Evolutionary conservation across 371 early-diverging fungal species (phyloP).

Genomic region (Conidiobolus incongruus): DNA sequence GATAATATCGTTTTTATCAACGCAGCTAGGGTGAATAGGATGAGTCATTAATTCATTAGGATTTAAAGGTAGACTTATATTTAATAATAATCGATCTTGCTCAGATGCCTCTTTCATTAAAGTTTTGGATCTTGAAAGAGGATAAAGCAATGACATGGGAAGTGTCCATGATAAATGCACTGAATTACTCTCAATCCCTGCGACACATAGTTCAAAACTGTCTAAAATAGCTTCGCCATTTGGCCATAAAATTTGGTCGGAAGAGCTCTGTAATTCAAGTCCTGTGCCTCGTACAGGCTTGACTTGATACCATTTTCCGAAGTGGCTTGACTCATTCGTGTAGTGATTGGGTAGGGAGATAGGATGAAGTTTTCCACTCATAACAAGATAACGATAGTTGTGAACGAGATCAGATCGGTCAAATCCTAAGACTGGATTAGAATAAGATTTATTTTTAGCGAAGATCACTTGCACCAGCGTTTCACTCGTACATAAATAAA

Average conservation of each 20-base stretch:
- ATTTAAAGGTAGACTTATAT: background rate
- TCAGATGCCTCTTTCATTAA: constrained; percentile 1
- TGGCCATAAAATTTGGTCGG: background rate
- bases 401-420: background rate
- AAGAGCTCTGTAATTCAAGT: background rate
- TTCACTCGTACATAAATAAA: background rate
- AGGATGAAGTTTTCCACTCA: constrained; percentile 1
- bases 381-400: background rate
- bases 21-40: background rate
- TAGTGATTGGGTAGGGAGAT: too few relatives aligned
- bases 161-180: background rate
- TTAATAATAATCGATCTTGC: background rate
- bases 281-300: background rate
- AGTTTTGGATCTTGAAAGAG: background rate
- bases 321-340: background rate
- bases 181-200: background rate
- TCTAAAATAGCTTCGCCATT: background rate
- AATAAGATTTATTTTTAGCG: background rate
- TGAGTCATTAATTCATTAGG: background rate
- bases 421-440: background rate
- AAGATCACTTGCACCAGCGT: background rate
- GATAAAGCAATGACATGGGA: background rate
- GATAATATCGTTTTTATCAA: background rate
- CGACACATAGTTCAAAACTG: background rate
- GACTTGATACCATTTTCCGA: background rate